Base-by-base conservation (phyloP, 805 yeast species). In the Phaffomyces thermotolerans region DNA sequence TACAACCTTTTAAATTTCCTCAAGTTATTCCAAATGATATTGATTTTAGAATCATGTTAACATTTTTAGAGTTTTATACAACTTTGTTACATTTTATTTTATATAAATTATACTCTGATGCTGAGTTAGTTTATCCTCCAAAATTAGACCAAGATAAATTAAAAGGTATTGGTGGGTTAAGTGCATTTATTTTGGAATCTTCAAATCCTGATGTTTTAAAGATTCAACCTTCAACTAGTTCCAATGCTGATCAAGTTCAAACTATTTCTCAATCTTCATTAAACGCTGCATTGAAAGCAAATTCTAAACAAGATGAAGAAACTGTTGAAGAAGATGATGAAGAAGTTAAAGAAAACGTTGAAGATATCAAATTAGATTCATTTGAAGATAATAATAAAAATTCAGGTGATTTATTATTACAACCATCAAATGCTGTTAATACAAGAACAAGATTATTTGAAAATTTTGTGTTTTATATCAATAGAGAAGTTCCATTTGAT, bases 1-100 rank as follows among this genome's bases (percentile, higher is more conserved):
- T 93, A 47, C 95, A 88, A 38, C 99, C 99, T 22, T 93, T 83
- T 76, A 93, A 89, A 66, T 93, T 90, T 71, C 96, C 99, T 17
- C 95, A 91, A 64, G 85, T 85, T 64, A 84, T 93, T 53, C 98
- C 99, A 38, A 67, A 83, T 37, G 98, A 93, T 64, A 81, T 93
- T 47, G 99, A 93, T 67, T 91, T 93, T 72, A 78, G 93, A 66
- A 88, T 93, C 70, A 93, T 93, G 99, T 73, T 88, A 59, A 91
- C 98, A 1, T 93, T 93, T 67, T 75, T 93, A 60, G 99, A 93
- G 68, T 90, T 93, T 66, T 93, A 93, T 69, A 82, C 96, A 17
- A 91, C 98, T 23, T 68, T 93, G 54, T 67, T 90, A 58, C 95
- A 89, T 60, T 93, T 93, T 61, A 90, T 84, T 20, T 71, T 91